Percentiles rank a stretch among this genome's conserved stretches.
phyloP scores from a whole-genome alignment of 148 eudicot species.

The Rheum nobile region DNA sequence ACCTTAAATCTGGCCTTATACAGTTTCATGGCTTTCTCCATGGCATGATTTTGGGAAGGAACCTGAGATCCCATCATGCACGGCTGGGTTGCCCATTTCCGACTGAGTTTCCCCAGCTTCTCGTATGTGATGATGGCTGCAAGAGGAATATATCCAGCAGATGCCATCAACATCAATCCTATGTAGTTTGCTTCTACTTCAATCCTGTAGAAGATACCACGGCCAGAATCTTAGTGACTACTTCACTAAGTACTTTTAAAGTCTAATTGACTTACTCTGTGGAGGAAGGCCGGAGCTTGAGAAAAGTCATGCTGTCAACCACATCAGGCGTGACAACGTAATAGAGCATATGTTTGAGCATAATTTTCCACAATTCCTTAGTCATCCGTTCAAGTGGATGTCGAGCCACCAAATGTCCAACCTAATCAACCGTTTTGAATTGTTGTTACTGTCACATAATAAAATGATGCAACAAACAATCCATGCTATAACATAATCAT shows the following conservation, averaged over 20 bases:
- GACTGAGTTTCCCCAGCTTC: background rate
- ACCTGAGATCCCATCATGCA: background rate
- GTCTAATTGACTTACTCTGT: background rate
- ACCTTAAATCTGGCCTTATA: background rate
- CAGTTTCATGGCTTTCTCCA: background rate
- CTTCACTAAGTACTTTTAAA: too few relatives aligned
- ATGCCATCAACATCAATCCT: background rate
- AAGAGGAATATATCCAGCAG: background rate
- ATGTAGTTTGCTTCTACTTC: background rate
- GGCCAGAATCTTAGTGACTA: too few relatives aligned
- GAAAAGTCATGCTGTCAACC: background rate
- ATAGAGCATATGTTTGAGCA: background rate
- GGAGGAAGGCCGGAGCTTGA: background rate
- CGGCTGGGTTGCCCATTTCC: background rate
- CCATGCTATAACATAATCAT: background rate
- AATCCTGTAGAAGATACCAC: background rate
- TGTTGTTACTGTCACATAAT: background rate
- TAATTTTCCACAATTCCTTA: background rate
- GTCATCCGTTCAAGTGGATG: background rate
- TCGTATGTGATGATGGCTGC: background rate
- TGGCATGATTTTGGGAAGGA: background rate
- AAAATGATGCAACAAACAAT: background rate
- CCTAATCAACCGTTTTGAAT: background rate
- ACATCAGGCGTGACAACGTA: background rate
- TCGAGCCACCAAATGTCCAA: background rate